Conservation (phyloP, 345 rosid species). For the Anastatica hierochuntica region DNA sequence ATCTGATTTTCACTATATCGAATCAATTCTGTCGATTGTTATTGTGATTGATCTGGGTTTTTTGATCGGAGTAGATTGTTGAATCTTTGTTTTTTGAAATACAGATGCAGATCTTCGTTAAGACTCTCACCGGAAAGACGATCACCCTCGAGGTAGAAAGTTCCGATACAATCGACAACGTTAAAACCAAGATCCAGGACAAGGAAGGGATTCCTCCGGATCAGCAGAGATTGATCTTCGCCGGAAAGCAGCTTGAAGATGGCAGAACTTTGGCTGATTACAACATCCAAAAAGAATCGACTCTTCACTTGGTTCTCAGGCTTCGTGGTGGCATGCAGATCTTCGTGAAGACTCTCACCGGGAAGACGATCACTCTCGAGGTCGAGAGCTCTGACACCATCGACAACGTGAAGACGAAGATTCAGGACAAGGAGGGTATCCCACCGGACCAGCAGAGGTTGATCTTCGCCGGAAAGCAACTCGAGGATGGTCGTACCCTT, state of each 20-base stretch:
- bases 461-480: conserved; percentile 28
- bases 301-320: conserved; percentile 7
- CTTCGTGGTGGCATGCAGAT: conserved; percentile 21
- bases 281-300: conserved; percentile 14
- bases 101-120: conserved; percentile 32
- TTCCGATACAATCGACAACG: conserved; percentile 20
- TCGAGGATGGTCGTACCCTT: conserved; percentile 18
- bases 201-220: conserved; percentile 20
- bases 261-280: not conserved
- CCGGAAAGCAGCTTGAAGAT: conserved; percentile 12
- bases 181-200: conserved; percentile 12
- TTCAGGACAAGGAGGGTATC: conserved; percentile 32
- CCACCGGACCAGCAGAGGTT: conserved; percentile 32
- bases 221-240: conserved; percentile 19
- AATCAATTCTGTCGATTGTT: not conserved
- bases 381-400: conserved; percentile 36
- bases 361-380: conserved; percentile 32
- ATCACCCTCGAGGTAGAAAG: conserved; percentile 23
- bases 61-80: no score
- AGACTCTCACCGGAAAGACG: conserved; percentile 19
- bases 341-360: conserved; percentile 28
- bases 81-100: not conserved
- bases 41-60: not conserved
- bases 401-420: conserved; percentile 33
- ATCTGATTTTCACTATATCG: not conserved